A percentile compares a stretch with the other conserved stretches of the same genome.
Conservation (phyloP, 169 alveolate genomes). For the Besnoitia besnoiti region DNA sequence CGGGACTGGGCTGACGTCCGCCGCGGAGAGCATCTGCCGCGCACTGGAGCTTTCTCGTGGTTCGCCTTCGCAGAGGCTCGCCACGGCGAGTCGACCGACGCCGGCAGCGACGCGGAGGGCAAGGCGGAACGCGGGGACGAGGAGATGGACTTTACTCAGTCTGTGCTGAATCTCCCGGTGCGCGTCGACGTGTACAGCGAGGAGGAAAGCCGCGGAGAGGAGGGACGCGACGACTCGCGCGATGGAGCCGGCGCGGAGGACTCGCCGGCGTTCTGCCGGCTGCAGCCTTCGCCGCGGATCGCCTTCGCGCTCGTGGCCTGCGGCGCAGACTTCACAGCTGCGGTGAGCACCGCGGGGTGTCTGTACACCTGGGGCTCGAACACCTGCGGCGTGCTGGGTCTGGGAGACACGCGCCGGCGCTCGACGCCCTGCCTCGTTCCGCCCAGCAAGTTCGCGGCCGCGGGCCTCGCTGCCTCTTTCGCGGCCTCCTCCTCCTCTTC, state of each 20-base stretch:
- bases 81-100: neutral
- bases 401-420: constrained; percentile 61
- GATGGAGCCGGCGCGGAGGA: neutral
- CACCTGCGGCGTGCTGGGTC: constrained; percentile 63
- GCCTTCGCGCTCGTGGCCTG: constrained; percentile 51
- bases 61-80: neutral
- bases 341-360: constrained; percentile 46
- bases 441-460: constrained; percentile 13
- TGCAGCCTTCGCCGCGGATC: neutral
- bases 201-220: neutral
- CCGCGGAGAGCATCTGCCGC: neutral
- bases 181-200: neutral
- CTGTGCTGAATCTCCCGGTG: neutral
- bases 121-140: neutral
- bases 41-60: neutral
- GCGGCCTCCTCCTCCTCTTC: neutral
- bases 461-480: neutral
- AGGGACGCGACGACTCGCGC: neutral
- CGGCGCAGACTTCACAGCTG: constrained; percentile 66
- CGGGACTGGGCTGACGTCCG: neutral
- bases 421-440: constrained; percentile 25
- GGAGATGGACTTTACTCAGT: neutral
- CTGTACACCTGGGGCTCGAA: constrained; percentile 69
- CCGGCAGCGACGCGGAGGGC: neutral
- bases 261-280: too few relatives aligned